Evolutionary conservation across 2,329 filamentous ascomycete genomes (phyloP).

Genomic region (Whalleya microplaca): DNA sequence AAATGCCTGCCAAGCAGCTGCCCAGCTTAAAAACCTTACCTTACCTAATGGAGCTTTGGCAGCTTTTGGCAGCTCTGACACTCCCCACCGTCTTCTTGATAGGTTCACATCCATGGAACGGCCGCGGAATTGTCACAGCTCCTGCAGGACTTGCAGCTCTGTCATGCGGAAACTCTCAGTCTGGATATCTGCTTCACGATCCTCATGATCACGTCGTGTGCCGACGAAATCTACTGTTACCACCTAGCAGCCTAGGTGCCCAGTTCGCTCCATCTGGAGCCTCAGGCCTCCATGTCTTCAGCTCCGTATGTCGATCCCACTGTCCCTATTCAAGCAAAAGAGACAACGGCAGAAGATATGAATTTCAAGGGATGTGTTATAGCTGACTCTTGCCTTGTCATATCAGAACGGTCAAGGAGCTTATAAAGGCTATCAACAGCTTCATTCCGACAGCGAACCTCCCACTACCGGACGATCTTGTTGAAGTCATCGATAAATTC

Average conservation of each 20-base stretch:
- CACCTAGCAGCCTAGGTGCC: too few relatives aligned
- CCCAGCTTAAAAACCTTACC: too few relatives aligned
- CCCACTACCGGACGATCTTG: slow-evolving; percentile 69
- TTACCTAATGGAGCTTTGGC: too few relatives aligned
- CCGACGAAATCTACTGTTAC: slow-evolving; percentile 7
- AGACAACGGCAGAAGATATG: background rate
- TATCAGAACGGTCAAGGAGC: slow-evolving; percentile 61
- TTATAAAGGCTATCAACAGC: slow-evolving; percentile 59
- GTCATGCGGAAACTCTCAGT: slow-evolving; percentile 16
- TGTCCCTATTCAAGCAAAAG: background rate
- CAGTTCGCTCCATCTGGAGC: slow-evolving; percentile 21
- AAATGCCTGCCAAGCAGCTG: slow-evolving; percentile 4
- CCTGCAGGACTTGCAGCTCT: slow-evolving; percentile 23
- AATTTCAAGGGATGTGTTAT: background rate
- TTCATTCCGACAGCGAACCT: slow-evolving; percentile 54
- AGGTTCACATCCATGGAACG: slow-evolving; percentile 16
- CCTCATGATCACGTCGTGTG: slow-evolving; percentile 8
- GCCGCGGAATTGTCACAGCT: slow-evolving; percentile 21
- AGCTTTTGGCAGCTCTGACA: background rate
- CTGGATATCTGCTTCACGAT: slow-evolving; percentile 16
- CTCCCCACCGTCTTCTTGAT: slow-evolving; percentile 5
- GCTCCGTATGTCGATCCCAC: slow-evolving; percentile 33
- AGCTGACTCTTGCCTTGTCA: slow-evolving; percentile 22
- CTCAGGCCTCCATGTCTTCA: slow-evolving; percentile 31
- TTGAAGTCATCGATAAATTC: slow-evolving; percentile 66